Percentiles rank a stretch among this genome's conserved stretches.
phyloP scores from a whole-genome alignment of 345 rosid species.

The Ceriops zippeliana region DNA sequence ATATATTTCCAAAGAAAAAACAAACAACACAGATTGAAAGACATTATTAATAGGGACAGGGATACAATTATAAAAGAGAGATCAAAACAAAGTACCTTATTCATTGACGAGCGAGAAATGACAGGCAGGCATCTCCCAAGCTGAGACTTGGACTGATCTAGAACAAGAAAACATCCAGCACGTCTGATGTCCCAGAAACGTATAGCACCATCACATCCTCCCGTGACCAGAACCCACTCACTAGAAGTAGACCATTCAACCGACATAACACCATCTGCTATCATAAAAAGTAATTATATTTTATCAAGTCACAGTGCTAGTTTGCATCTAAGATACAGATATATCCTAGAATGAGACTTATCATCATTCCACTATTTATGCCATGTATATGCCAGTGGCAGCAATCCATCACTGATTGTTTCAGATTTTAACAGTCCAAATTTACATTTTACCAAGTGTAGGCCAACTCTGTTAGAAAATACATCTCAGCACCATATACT shows the following conservation, averaged over 20 bases:
- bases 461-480: too few species aligned
- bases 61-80: not conserved
- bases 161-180: constrained; percentile 84
- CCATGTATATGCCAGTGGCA: too few species aligned
- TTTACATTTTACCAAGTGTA: too few species aligned
- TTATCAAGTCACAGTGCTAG: not conserved
- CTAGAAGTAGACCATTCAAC: constrained; percentile 94
- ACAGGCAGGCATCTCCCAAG: constrained; percentile 78
- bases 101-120: constrained; percentile 37
- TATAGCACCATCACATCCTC: constrained; percentile 97
- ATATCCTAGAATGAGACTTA: too few species aligned
- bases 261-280: constrained; percentile 84
- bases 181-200: constrained; percentile 97
- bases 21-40: too few species aligned
- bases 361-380: too few species aligned
- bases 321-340: constrained; percentile 1
- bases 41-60: too few species aligned
- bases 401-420: too few species aligned
- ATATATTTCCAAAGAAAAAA: too few species aligned
- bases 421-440: too few species aligned
- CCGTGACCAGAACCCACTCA: constrained; percentile 89
- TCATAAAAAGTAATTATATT: constrained; percentile 17
- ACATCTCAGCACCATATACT: too few species aligned
- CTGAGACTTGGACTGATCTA: constrained; percentile 82
- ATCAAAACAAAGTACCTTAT: constrained; percentile 46